These are phyloP conservation scores for Lachnellula arida DNA, from an alignment of 2,329 filamentous ascomycete species.

Conservation along the genomic window DNA sequence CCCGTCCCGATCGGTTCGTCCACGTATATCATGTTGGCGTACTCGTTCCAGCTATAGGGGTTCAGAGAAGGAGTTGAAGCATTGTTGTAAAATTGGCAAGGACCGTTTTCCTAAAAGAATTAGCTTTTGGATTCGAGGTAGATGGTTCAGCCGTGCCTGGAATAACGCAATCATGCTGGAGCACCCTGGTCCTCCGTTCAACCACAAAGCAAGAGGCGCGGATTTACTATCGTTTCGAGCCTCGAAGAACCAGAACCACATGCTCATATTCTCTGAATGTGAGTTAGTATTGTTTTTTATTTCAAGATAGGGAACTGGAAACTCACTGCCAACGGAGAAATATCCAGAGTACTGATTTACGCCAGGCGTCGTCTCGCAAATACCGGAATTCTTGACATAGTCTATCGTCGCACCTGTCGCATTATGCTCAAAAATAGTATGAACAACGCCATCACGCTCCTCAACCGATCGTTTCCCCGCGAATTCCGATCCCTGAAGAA, in stretches of 20 bases:
- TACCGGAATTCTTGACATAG: constrained; percentile 46
- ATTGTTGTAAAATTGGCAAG: constrained; percentile 38
- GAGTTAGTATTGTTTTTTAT: constrained; percentile 21
- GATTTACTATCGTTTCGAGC: constrained; percentile 45
- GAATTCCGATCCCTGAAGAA: constrained; percentile 12
- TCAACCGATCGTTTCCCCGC: constrained; percentile 32
- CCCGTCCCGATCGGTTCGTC: constrained; percentile 38
- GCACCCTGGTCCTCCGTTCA: constrained; percentile 44
- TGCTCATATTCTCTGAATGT: constrained; percentile 18
- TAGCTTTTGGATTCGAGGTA: neutral
- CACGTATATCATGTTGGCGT: constrained; percentile 38
- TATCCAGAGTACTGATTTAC: constrained; percentile 50
- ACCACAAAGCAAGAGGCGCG: constrained; percentile 41
- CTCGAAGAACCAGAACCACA: constrained; percentile 52
- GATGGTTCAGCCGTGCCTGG: constrained; percentile 39
- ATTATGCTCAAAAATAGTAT: constrained; percentile 45
- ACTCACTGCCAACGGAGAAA: constrained; percentile 39
- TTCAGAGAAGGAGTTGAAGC: constrained; percentile 39
- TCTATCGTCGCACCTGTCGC: constrained; percentile 41
- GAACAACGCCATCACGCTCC: constrained; percentile 35
- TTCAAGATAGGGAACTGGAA: neutral
- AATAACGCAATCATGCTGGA: constrained; percentile 59
- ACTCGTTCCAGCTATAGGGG: constrained; percentile 36
- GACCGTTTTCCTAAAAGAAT: constrained; percentile 37
- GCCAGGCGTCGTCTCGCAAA: constrained; percentile 46